Percentiles rank a stretch among this genome's conserved stretches.
Evolutionary conservation across 176 grass and related monocot species (phyloP).

Genomic region (Aegilops longissima): DNA sequence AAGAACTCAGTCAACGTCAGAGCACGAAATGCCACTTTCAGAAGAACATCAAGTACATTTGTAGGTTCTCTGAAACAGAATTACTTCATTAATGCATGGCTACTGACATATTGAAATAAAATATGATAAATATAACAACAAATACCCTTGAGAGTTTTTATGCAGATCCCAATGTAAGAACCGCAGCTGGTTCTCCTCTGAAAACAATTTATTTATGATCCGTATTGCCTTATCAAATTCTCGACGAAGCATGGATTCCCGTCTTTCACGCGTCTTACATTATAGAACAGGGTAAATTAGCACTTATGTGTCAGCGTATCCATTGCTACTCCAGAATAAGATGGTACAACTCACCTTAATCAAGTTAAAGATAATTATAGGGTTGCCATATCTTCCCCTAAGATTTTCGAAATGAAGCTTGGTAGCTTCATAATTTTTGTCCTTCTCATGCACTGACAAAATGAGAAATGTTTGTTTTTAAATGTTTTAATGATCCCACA

Average conservation of each 20-base stretch:
- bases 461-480: conserved; percentile 5
- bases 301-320: conserved; percentile 18
- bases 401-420: conserved; percentile 93
- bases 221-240: conserved; percentile 82
- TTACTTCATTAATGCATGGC: conserved; percentile 27
- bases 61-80: conserved; percentile 59
- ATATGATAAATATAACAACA: conserved; percentile 29
- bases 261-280: conserved; percentile 66
- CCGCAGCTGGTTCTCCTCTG: conserved; percentile 61
- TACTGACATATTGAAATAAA: not conserved
- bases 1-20: conserved; percentile 82
- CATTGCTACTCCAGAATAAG: conserved; percentile 15
- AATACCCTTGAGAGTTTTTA: conserved; percentile 74
- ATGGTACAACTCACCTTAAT: conserved; percentile 71
- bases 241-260: conserved; percentile 79
- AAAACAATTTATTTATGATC: conserved; percentile 58
- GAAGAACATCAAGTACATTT: conserved; percentile 74
- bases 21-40: conserved; percentile 67
- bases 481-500: conserved; percentile 16
- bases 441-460: conserved; percentile 69
- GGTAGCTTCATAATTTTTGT: conserved; percentile 79
- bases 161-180: conserved; percentile 98
- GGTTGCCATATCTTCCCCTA: conserved; percentile 73
- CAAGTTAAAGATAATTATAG: conserved; percentile 95
- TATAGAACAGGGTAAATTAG: conserved; percentile 14